Evolutionary conservation across 2,329 filamentous ascomycete genomes (phyloP).

Genomic region (Cladophialophora carrionii): DNA sequence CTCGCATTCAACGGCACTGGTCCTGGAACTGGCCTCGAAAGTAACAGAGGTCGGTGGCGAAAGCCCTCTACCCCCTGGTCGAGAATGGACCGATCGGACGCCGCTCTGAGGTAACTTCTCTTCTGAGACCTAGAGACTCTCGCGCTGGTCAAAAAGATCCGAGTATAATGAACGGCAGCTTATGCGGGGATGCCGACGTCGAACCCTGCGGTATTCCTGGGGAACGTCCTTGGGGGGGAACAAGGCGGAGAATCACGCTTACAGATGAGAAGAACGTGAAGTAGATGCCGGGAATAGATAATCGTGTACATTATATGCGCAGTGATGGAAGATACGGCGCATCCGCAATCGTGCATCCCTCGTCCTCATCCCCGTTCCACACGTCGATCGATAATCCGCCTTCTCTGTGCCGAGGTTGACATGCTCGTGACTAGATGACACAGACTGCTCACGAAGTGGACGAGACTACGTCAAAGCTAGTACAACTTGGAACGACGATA

Average conservation of each 20-base stretch:
- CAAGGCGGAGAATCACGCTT: background rate
- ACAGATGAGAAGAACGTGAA: background rate
- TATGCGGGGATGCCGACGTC: too few relatives aligned
- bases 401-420: slow-evolving; percentile 23
- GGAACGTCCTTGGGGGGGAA: background rate
- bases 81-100: too few relatives aligned
- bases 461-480: too few relatives aligned
- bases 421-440: background rate
- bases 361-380: too few relatives aligned
- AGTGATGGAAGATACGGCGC: slow-evolving; percentile 29
- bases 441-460: background rate
- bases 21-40: background rate
- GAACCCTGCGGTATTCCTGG: too few relatives aligned
- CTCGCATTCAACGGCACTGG: background rate
- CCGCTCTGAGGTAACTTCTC: background rate
- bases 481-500: background rate
- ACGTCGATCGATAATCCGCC: slow-evolving; percentile 3
- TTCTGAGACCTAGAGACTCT: too few relatives aligned
- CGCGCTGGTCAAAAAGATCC: too few relatives aligned
- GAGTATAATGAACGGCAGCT: too few relatives aligned
- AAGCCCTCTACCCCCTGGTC: background rate
- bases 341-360: slow-evolving; percentile 18
- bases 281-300: too few relatives aligned
- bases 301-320: slow-evolving; percentile 2
- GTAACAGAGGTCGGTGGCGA: background rate